Evolutionary conservation across 1,139 yeast genomes (phyloP), one percentile per base, ranked within the genome.

Genomic region (Spencermartinsiella ligniputridi): DNA sequence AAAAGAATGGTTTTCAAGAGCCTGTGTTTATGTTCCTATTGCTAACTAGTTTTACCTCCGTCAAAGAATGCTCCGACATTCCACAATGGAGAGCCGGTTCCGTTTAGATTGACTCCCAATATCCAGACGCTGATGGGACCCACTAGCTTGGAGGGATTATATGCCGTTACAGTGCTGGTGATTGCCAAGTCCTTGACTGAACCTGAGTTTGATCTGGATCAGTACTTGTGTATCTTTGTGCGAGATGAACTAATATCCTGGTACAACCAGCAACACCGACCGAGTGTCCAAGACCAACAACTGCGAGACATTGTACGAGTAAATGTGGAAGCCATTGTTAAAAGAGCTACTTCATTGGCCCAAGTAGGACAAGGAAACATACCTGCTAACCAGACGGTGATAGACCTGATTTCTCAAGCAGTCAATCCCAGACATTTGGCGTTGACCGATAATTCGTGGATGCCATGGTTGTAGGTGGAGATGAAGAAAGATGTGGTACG

Each of bases 401-500:
- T 92, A 55, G 97, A 92, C 56, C 76, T 92, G 61, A 88, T 94
- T 44, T 84, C 96, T 2, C 94, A 87, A 60, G 97, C 99, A 3
- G 98, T 92, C 12, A 92, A 90, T 61, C 97, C 98, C 27, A 79
- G 96, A 57, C 88, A 88, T 58, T 71, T 94, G 61, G 97, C 97
- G 12, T 81, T 89, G 49, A 85, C 96, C 16, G 98, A 94, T 59
- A 83, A 90, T 24, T 74, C 88, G 52, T 92, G 96, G 94, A 89
- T 92, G 96, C 95, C 98, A 1, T 92, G 89, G 70, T 76, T 90
- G 54, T 84, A 52, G 46, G 11, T 20, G 6, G n/a, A n/a, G n/a
- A n/a, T n/a, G n/a, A n/a, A n/a, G n/a, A n/a, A n/a, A n/a, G n/a
- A n/a, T n/a, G n/a, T n/a, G n/a, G n/a, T n/a, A n/a, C n/a, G n/a